Base-by-base conservation (phyloP, 129 eudicot species). In the Tagetes patula region DNA sequence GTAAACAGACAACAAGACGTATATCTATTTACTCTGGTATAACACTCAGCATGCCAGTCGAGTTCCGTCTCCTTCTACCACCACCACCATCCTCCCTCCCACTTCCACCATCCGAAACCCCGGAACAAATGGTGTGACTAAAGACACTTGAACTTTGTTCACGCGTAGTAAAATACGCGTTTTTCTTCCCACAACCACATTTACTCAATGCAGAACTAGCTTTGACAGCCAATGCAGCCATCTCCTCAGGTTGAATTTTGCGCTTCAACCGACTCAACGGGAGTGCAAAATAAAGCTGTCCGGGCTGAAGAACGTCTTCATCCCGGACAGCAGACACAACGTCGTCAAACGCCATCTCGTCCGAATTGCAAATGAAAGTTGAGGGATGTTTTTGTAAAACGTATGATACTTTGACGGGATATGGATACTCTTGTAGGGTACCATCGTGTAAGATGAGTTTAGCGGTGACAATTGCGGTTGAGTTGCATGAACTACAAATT, bases 221-320 rank as follows among this genome's bases (percentile, higher is more conserved):
- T 41, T 88, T 91, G 2, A 91, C 92, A 0, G 97, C 97, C 83
- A 91, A 80, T 68, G 97, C 97, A 6, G 97, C 97, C 97, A 91
- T 91, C 74, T 91, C 96, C 69, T 91, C 89, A 33, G 92, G 85
- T 75, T 63, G 81, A 30, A 91, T 80, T 42, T 84, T 92, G 8
- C 67, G 77, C 12, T 66, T 69, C 50, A 88, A 72, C 75, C 82
- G 76, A 60, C 65, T 79, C 76, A 86, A 48, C 55, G 96, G 97
- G 27, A 91, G 75, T 11, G 83, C 88, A 39, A 91, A 91, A 71
- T 91, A 91, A 0, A 91, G 70, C 77, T 88, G 92, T 1, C 96
- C 97, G 1, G 80, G 88, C 37, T 84, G 85, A 1, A 91, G 87
- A 52, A 74, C 85, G 3, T 84, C 96, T 30, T 88, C 85, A 20